A percentile compares a stretch with the other conserved stretches of the same genome.
phyloP scores from a whole-genome alignment of 805 yeast species.

The Candida hungchunana region DNA sequence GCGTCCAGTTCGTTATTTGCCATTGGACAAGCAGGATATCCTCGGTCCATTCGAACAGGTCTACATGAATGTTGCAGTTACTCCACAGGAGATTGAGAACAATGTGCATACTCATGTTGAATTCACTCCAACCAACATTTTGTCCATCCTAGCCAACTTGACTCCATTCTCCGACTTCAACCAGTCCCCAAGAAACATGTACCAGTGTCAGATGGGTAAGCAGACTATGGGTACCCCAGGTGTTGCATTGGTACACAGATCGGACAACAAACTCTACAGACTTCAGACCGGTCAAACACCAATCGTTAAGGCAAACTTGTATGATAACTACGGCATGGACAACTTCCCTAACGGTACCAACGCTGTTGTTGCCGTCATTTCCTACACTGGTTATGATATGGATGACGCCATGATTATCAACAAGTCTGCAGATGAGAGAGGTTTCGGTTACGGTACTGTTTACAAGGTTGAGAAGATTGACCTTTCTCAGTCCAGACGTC shows the following conservation, averaged over 20 bases:
- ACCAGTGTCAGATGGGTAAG: conserved; percentile 99
- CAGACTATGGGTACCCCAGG: conserved; percentile 99
- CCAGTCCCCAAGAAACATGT: conserved; percentile 99
- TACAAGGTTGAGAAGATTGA: conserved; percentile 93
- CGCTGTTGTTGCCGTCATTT: conserved; percentile 97
- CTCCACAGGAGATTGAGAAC: conserved; percentile 82
- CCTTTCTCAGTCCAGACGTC: conserved; percentile 66
- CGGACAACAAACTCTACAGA: conserved; percentile 91
- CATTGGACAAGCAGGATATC: conserved; percentile 75
- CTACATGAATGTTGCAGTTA: conserved; percentile 92
- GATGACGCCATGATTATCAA: conserved; percentile 99
- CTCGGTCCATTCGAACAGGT: conserved; percentile 98
- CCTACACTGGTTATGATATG: conserved; percentile 99
- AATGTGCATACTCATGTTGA: conserved; percentile 90
- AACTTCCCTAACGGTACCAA: conserved; percentile 97
- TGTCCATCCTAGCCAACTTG: conserved; percentile 92
- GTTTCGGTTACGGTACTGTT: conserved; percentile 96
- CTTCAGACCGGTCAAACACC: conserved; percentile 97
- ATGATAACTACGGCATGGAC: conserved; percentile 97
- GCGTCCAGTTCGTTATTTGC: conserved; percentile 91
- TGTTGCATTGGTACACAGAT: conserved; percentile 85
- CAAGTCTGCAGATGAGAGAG: conserved; percentile 96
- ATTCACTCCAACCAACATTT: conserved; percentile 88
- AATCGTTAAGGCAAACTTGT: conserved; percentile 86
- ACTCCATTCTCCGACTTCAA: conserved; percentile 98